Percentiles rank a stretch among this genome's conserved stretches.
These are phyloP conservation scores for Nadsonia fulvescens DNA, from an alignment of 805 yeast genomes.

Conservation along the genomic window DNA sequence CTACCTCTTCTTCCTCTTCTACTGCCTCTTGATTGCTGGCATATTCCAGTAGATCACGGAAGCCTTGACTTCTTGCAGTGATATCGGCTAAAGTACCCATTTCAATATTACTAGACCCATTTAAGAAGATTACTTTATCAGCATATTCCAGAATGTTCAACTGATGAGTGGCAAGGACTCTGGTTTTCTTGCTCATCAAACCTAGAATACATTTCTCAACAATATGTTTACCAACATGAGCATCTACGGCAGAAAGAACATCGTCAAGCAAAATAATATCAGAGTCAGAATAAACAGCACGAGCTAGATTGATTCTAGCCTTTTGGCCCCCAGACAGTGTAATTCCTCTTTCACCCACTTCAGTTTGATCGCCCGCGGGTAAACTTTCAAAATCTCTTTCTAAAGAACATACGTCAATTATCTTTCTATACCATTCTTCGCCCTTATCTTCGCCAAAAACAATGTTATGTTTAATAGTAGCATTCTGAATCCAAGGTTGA, in stretches of 20 bases:
- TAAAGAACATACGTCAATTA: constrained; percentile 48
- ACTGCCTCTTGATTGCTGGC: constrained; percentile 21
- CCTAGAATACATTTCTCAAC: constrained; percentile 53
- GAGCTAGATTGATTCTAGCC: constrained; percentile 67
- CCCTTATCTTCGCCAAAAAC: constrained; percentile 44
- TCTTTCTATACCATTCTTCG: constrained; percentile 29
- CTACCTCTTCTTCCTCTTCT: constrained; percentile 8
- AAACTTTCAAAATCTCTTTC: constrained; percentile 45
- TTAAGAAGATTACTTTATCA: constrained; percentile 47
- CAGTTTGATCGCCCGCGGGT: constrained; percentile 62
- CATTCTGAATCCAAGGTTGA: constrained; percentile 71
- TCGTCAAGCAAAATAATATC: constrained; percentile 63
- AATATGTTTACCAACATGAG: constrained; percentile 65
- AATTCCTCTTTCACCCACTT: constrained; percentile 80
- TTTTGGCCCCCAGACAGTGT: constrained; percentile 85
- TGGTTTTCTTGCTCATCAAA: constrained; percentile 36
- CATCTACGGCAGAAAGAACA: constrained; percentile 76
- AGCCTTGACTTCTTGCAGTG: constrained; percentile 24
- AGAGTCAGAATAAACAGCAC: constrained; percentile 54
- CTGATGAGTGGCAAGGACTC: constrained; percentile 74
- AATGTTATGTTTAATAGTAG: constrained; percentile 60
- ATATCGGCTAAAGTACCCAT: constrained; percentile 46
- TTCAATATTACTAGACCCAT: constrained; percentile 40
- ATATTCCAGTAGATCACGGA: constrained; percentile 29
- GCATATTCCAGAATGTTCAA: constrained; percentile 52